These are phyloP conservation scores for Aspergillus sp. DNA, from an alignment of 2,329 filamentous ascomycete genomes.

Conservation along the genomic window DNA sequence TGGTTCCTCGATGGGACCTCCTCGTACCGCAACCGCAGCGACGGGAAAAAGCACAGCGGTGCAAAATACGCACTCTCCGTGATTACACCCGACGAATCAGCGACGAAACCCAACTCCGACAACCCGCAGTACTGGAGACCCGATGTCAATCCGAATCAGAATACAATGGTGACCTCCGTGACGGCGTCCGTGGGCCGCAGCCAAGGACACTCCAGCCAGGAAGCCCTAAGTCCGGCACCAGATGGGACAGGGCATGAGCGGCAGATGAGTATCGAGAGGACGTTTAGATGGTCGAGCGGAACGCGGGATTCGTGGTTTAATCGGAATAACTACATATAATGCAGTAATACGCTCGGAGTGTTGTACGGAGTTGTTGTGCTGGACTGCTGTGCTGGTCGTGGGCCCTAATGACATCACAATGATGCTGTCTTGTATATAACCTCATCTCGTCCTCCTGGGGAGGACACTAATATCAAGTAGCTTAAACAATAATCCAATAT, in stretches of 20 bases:
- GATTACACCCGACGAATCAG: not conserved
- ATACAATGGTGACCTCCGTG: not conserved
- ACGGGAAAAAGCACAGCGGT: not conserved
- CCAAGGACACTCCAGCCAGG: too few species aligned
- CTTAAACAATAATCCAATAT: not conserved
- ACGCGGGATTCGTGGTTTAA: too few species aligned
- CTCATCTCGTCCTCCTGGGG: not conserved
- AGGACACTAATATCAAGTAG: not conserved
- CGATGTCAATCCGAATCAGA: not conserved
- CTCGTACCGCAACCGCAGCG: not conserved
- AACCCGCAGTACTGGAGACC: conserved; percentile 6
- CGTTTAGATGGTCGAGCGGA: too few species aligned
- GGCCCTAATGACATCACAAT: not conserved
- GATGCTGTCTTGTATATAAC: not conserved
- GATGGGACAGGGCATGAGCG: too few species aligned
- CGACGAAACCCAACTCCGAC: not conserved
- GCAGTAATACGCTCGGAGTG: too few species aligned
- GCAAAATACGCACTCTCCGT: not conserved
- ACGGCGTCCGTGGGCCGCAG: too few species aligned
- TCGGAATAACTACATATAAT: too few species aligned
- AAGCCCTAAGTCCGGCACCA: too few species aligned
- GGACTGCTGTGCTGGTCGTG: too few species aligned
- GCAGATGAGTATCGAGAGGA: too few species aligned
- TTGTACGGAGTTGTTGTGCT: too few species aligned
- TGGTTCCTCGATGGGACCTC: conserved; percentile 7